A percentile compares a stretch with the other conserved stretches of the same genome.
These are phyloP conservation scores for Hymenoscyphus linearis DNA, from an alignment of 2,329 filamentous ascomycete species.

Conservation along the genomic window DNA sequence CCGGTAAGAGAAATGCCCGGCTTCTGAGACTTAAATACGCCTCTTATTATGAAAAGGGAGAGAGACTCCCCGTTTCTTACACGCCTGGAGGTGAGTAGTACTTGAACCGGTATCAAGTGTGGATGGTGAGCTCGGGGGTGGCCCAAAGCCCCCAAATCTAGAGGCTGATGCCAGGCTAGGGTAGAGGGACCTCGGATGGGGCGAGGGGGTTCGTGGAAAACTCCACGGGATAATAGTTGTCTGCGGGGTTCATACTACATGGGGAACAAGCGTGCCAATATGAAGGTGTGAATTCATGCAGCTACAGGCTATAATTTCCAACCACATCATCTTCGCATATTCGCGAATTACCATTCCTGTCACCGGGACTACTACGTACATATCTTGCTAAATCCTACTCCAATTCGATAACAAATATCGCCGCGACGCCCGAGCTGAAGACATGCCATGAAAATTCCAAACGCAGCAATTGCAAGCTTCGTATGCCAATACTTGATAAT, in stretches of 20 bases:
- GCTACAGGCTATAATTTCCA: conserved; percentile 9
- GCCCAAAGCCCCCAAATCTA: background rate
- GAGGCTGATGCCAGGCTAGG: background rate
- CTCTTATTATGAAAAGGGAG: background rate
- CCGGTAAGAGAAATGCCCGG: background rate
- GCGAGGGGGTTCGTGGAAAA: background rate
- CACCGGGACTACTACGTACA: conserved; percentile 6
- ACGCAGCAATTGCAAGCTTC: background rate
- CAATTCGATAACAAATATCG: conserved; percentile 5
- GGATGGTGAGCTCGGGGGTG: background rate
- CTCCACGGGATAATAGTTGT: background rate
- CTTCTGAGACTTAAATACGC: background rate
- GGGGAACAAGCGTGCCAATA: conserved; percentile 5
- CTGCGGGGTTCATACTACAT: background rate
- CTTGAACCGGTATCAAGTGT: background rate
- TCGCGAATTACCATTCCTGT: conserved; percentile 8
- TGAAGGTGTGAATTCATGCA: conserved; percentile 9
- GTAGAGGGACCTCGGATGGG: too few species aligned
- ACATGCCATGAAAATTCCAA: background rate
- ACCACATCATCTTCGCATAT: conserved; percentile 1
- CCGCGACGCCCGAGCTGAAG: conserved; percentile 3
- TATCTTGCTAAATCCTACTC: background rate
- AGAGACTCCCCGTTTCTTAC: background rate
- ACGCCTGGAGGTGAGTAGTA: background rate
- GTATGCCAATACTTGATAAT: background rate